Conservation (phyloP, 2,329 filamentous ascomycete genomes). For the Calonectria ilicicola region DNA sequence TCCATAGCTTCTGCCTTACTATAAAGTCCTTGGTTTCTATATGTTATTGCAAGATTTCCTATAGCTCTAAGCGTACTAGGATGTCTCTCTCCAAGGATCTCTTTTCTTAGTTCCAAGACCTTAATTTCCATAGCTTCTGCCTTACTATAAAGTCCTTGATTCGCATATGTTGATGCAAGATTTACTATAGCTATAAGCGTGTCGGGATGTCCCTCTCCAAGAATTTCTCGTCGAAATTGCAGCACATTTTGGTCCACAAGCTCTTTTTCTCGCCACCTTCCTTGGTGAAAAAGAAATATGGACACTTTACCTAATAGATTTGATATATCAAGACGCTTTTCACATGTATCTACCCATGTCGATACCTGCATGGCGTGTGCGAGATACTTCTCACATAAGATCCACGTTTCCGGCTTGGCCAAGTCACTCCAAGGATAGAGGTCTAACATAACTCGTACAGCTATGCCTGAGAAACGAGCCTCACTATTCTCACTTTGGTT, state of each 20-base stretch:
- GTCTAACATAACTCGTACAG: slow-evolving; percentile 28
- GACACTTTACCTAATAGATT: slow-evolving; percentile 33
- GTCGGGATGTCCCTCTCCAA: slow-evolving; percentile 20
- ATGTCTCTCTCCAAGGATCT: not conserved
- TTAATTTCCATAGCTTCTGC: not conserved
- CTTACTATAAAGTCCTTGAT: not conserved
- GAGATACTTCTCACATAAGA: slow-evolving; percentile 42
- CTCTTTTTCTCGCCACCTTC: slow-evolving; percentile 6
- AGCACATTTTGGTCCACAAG: not conserved
- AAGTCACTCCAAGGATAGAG: slow-evolving; percentile 33
- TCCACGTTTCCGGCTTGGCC: not conserved
- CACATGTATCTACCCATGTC: slow-evolving; percentile 37
- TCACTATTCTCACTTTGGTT: not conserved
- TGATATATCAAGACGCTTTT: slow-evolving; percentile 18
- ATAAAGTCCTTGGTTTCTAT: not conserved
- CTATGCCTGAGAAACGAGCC: slow-evolving; percentile 36
- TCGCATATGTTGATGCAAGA: not conserved
- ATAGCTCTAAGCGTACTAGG: not conserved
- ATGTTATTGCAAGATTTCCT: not conserved
- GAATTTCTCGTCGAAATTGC: not conserved
- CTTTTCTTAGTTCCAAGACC: not conserved
- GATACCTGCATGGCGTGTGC: slow-evolving; percentile 41
- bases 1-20: not conserved
- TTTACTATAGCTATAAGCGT: slow-evolving; percentile 9
- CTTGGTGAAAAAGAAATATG: slow-evolving; percentile 38